Evolutionary conservation across 768 basidiomycete species (phyloP).

Genomic region (Grammothele lineata): DNA sequence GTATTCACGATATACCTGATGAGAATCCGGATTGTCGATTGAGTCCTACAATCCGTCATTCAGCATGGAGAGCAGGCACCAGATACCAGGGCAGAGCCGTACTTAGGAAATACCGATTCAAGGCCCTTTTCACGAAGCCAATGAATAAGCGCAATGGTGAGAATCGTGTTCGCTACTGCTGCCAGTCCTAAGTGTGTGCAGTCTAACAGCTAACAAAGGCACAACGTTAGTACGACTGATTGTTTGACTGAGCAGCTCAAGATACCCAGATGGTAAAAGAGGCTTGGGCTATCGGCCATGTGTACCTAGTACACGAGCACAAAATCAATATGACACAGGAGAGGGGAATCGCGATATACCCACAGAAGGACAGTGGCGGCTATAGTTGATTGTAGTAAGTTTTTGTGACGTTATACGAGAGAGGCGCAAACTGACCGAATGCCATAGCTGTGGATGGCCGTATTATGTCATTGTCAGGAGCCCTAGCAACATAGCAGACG

Average conservation of each 20-base stretch:
- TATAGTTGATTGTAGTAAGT: neutral
- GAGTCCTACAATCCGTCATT: too few relatives aligned
- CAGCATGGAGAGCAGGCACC: too few relatives aligned
- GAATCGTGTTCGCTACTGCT: neutral
- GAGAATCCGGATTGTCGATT: too few relatives aligned
- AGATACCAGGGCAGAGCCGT: too few relatives aligned
- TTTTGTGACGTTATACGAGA: too few relatives aligned
- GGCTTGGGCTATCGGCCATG: neutral
- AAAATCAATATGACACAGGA: too few relatives aligned
- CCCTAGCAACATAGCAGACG: neutral
- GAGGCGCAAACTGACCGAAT: neutral
- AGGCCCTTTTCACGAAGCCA: too few relatives aligned
- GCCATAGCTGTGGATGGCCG: neutral
- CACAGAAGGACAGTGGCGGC: neutral
- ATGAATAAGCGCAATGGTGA: slow-evolving; percentile 2
- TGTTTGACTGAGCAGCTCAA: neutral
- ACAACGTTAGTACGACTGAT: neutral
- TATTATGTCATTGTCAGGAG: neutral
- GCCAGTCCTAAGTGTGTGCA: slow-evolving; percentile 3
- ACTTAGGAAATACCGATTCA: too few relatives aligned
- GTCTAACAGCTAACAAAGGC: neutral
- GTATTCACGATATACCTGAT: too few relatives aligned
- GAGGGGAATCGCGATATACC: neutral
- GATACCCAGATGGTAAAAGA: neutral
- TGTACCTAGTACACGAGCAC: neutral